Conservation (phyloP, 2,329 filamentous ascomycete genomes). For the Alternaria arbusti region DNA sequence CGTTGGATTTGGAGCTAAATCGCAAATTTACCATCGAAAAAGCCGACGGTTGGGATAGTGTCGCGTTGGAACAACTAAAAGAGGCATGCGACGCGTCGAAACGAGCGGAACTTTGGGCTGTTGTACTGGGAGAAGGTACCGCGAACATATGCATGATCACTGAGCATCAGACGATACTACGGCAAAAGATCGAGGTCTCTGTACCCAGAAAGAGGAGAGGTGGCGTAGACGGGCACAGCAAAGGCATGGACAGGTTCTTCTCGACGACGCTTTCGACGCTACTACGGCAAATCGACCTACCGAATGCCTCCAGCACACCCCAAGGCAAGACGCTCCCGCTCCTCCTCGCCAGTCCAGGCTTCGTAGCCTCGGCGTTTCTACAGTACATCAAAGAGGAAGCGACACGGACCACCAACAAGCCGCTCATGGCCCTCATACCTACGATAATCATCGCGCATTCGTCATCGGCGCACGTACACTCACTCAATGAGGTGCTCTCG, state of each 20-base stretch:
- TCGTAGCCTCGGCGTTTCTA: conserved; percentile 81
- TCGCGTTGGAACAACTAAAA: conserved; percentile 77
- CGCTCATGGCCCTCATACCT: conserved; percentile 66
- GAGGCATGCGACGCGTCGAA: conserved; percentile 81
- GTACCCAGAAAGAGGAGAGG: conserved; percentile 72
- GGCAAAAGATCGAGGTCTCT: conserved; percentile 70
- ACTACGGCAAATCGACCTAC: conserved; percentile 77
- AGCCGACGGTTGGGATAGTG: conserved; percentile 82
- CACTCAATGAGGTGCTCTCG: conserved; percentile 84
- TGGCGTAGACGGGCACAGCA: conserved; percentile 67
- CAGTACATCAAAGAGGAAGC: conserved; percentile 70
- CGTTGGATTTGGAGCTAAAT: conserved; percentile 83
- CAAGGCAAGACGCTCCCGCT: conserved; percentile 61
- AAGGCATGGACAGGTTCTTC: conserved; percentile 79
- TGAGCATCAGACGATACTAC: conserved; percentile 77
- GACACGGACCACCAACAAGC: conserved; percentile 74
- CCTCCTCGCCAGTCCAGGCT: conserved; percentile 87
- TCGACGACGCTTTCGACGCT: conserved; percentile 77
- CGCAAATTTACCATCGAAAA: conserved; percentile 90
- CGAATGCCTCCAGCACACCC: conserved; percentile 46
- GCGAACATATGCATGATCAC: conserved; percentile 86
- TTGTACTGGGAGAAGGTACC: conserved; percentile 90
- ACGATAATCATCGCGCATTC: conserved; percentile 79
- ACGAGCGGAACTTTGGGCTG: conserved; percentile 82
- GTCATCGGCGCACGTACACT: conserved; percentile 84